These are phyloP conservation scores for Apiospora arundinis DNA, from an alignment of 2,329 filamentous ascomycete genomes.

Conservation along the genomic window DNA sequence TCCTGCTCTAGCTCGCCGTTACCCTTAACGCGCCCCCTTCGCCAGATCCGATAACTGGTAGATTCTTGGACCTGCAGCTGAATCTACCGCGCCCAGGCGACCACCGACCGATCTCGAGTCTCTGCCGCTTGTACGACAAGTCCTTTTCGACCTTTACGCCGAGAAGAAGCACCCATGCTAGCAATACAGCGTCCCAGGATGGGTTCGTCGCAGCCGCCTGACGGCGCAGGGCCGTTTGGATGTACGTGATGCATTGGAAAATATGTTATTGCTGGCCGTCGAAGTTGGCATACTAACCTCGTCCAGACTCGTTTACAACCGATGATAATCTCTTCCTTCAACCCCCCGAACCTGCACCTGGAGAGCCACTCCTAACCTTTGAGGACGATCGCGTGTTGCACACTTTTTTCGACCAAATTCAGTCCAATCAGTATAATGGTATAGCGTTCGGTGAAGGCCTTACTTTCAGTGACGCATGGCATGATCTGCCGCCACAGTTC, in stretches of 20 bases:
- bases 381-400: conserved; percentile 65
- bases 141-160: conserved; percentile 9
- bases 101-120: background rate
- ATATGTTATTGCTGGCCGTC: conserved; percentile 27
- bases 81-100: background rate
- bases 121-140: conserved; percentile 7
- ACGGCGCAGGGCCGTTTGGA: conserved; percentile 67
- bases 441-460: conserved; percentile 59
- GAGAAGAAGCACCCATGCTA: conserved; percentile 57
- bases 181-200: conserved; percentile 63
- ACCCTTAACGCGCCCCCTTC: conserved; percentile 12
- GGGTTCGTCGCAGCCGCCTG: conserved; percentile 64
- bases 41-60: conserved; percentile 2
- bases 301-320: conserved; percentile 25
- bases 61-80: conserved; percentile 5
- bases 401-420: conserved; percentile 62
- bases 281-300: conserved; percentile 23
- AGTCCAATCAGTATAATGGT: conserved; percentile 55
- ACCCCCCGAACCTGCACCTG: conserved; percentile 67
- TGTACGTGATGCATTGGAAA: conserved; percentile 56
- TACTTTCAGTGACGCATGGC: conserved; percentile 58
- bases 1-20: background rate
- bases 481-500: conserved; percentile 67
- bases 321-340: conserved; percentile 47
- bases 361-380: conserved; percentile 69